Evolutionary conservation across 306 rosid genomes (phyloP).

Genomic region (Adenanthera pavonina): DNA sequence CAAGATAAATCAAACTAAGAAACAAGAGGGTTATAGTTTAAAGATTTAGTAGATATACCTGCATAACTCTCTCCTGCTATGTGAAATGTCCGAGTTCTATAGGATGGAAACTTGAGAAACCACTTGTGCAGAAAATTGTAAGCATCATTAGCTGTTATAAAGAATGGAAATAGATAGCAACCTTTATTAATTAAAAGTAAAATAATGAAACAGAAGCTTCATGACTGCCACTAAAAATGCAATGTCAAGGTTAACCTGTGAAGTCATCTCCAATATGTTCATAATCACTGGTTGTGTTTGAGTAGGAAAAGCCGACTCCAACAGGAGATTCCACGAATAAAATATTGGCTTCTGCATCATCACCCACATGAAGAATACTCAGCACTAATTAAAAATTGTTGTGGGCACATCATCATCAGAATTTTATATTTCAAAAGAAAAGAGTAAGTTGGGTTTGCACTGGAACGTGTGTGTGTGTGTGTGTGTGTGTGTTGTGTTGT

Average conservation of each 20-base stretch:
- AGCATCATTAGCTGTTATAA: constrained; percentile 72
- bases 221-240: not conserved
- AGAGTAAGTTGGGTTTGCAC: constrained; percentile 18
- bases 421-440: constrained; percentile 31
- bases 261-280: constrained; percentile 75
- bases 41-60: constrained; percentile 41
- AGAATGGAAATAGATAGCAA: not conserved
- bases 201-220: not conserved
- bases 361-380: constrained; percentile 31
- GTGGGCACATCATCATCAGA: constrained; percentile 44
- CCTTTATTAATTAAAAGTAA: not conserved
- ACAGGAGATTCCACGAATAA: constrained; percentile 91
- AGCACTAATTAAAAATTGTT: constrained; percentile 27
- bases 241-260: constrained; percentile 58
- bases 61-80: constrained; percentile 93
- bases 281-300: constrained; percentile 80
- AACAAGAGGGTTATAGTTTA: not conserved
- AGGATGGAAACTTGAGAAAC: constrained; percentile 35
- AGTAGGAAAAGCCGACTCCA: constrained; percentile 93
- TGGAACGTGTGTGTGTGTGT: constrained; percentile 1
- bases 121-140: constrained; percentile 74
- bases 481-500: not conserved
- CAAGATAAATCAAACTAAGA: not conserved
- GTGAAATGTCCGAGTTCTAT: constrained; percentile 63
- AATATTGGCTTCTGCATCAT: constrained; percentile 77